phyloP scores from a whole-genome alignment of 352 stramenopile species.

The Phytophthora idaei region DNA sequence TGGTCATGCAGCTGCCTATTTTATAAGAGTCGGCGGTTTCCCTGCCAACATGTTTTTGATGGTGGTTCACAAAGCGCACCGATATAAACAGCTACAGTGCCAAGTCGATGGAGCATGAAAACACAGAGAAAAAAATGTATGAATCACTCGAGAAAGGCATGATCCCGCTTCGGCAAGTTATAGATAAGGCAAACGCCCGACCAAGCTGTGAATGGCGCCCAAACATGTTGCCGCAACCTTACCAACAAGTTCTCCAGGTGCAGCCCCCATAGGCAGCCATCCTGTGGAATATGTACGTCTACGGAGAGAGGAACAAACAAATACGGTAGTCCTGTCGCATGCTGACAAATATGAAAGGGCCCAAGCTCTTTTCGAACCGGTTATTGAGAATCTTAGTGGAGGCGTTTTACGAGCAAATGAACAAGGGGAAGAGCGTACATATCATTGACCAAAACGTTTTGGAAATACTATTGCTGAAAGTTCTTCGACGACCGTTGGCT shows the following conservation, averaged over 20 bases:
- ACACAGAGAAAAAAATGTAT: not conserved
- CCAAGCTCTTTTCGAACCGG: not conserved
- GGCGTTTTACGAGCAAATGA: not conserved
- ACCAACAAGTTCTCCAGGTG: not conserved
- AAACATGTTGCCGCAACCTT: not conserved
- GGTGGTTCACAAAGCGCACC: not conserved
- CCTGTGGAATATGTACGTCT: not conserved
- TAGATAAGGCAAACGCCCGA: not conserved
- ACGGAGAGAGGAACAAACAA: not conserved
- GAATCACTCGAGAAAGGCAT: not conserved
- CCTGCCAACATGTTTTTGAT: constrained; percentile 2
- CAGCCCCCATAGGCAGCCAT: not conserved
- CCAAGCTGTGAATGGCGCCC: not conserved
- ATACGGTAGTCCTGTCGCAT: not conserved
- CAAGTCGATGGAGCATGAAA: not conserved
- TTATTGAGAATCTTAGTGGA: not conserved
- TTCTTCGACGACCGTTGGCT: not conserved
- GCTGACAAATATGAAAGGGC: not conserved
- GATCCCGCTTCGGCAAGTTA: not conserved
- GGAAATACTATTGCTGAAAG: not conserved
- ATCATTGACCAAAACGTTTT: not conserved
- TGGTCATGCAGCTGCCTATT: not conserved
- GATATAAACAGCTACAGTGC: not conserved
- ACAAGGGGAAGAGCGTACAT: not conserved
- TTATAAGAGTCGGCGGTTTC: not conserved